Percentiles rank a stretch among this genome's conserved stretches.
phyloP scores from a whole-genome alignment of 1,284 basidiomycete genomes.

The Farysia itapuensis region DNA sequence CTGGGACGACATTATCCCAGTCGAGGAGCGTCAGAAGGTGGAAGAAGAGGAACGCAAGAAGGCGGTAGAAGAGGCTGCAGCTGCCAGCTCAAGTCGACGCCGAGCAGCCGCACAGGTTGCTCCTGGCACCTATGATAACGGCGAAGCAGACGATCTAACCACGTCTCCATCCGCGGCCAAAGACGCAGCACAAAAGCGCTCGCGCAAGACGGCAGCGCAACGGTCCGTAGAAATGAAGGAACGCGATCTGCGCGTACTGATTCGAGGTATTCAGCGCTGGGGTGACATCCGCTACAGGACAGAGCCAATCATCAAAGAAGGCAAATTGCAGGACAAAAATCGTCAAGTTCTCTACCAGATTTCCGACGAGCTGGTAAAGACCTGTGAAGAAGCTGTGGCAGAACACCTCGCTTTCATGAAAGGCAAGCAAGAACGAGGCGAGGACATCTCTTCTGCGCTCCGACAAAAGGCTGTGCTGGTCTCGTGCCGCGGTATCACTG shows the following conservation, averaged over 20 bases:
- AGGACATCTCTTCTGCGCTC: slow-evolving; percentile 64
- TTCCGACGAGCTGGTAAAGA: slow-evolving; percentile 86
- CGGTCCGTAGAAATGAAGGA: slow-evolving; percentile 95
- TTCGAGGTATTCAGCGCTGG: slow-evolving; percentile 94
- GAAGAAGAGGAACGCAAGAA: slow-evolving; percentile 64
- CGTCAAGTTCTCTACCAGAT: slow-evolving; percentile 86
- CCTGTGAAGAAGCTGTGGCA: slow-evolving; percentile 80
- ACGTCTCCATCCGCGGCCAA: slow-evolving; percentile 49
- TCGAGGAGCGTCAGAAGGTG: slow-evolving; percentile 83
- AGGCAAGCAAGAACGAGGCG: slow-evolving; percentile 69
- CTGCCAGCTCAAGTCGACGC: slow-evolving; percentile 64
- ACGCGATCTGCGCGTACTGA: slow-evolving; percentile 90
- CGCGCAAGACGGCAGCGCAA: slow-evolving; percentile 74
- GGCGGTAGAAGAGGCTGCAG: slow-evolving; percentile 68
- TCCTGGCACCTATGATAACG: slow-evolving; percentile 71
- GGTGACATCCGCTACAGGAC: slow-evolving; percentile 94
- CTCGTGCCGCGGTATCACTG: slow-evolving; percentile 81
- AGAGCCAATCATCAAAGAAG: slow-evolving; percentile 86
- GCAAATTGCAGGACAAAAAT: slow-evolving; percentile 94
- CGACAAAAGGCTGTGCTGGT: slow-evolving; percentile 95
- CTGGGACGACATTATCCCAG: slow-evolving; percentile 99
- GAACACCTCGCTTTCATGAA: slow-evolving; percentile 70
- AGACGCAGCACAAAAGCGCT: slow-evolving; percentile 61
- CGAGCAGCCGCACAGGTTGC: slow-evolving; percentile 71
- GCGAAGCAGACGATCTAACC: slow-evolving; percentile 19